Evolutionary conservation across 2,329 filamentous ascomycete genomes (phyloP).

Genomic region (Trichoderma afroharzianum): DNA sequence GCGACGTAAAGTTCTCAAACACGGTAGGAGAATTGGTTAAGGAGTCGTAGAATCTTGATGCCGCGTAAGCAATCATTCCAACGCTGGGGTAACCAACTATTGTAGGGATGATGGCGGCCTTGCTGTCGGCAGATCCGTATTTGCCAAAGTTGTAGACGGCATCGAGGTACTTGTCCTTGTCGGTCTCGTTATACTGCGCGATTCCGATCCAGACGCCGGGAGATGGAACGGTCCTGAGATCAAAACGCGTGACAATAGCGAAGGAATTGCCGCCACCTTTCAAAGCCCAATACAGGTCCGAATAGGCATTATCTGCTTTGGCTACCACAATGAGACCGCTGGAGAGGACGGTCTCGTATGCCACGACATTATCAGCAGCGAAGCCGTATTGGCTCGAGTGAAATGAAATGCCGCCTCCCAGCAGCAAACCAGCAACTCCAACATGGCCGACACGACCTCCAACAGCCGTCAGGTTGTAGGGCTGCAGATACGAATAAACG

Average conservation of each 20-base stretch:
- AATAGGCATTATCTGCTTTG: conserved; percentile 28
- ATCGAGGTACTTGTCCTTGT: neutral
- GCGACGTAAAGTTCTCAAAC: neutral
- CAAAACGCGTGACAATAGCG: conserved; percentile 33
- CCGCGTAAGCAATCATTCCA: conserved; percentile 1
- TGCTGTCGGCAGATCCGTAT: neutral
- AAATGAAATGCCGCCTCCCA: conserved; percentile 28
- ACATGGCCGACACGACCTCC: conserved; percentile 41
- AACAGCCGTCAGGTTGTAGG: conserved; percentile 37
- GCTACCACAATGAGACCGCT: conserved; percentile 43
- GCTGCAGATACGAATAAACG: conserved; percentile 24
- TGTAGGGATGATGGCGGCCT: neutral
- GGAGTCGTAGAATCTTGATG: neutral
- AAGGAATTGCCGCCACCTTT: conserved; percentile 41
- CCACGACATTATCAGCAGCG: conserved; percentile 43
- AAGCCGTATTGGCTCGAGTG: conserved; percentile 39
- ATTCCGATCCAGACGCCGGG: conserved; percentile 20
- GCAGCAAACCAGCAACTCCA: conserved; percentile 29
- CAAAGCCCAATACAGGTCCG: conserved; percentile 44
- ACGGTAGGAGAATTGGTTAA: neutral
- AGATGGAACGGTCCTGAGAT: conserved; percentile 26
- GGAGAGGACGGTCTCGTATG: conserved; percentile 47
- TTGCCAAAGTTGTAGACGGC: neutral
- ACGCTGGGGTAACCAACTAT: neutral
- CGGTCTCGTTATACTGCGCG: neutral